Conservation (phyloP, 1,139 yeast species). For the Ogataea hybrid region DNA sequence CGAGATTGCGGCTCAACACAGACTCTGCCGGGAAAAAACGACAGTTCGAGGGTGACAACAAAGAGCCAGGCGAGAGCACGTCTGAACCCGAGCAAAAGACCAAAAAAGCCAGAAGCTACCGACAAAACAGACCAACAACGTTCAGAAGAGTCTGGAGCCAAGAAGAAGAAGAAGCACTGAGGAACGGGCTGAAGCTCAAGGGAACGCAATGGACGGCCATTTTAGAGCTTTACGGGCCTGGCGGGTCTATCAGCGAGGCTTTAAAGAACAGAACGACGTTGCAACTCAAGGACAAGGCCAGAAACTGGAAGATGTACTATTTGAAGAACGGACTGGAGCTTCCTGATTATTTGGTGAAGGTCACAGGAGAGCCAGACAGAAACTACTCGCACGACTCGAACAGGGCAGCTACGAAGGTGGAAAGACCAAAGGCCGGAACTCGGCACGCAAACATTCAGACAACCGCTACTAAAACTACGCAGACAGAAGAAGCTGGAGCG, state of each 20-base stretch:
- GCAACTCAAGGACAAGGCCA: constrained; percentile 91
- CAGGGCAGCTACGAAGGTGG: constrained; percentile 13
- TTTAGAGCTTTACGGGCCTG: constrained; percentile 84
- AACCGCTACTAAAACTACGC: constrained; percentile 10
- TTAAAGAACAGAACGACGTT: constrained; percentile 86
- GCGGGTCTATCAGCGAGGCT: constrained; percentile 81
- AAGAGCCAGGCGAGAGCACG: constrained; percentile 16
- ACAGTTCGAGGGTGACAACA: constrained; percentile 24
- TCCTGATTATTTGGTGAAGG: constrained; percentile 75
- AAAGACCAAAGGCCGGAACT: constrained; percentile 22
- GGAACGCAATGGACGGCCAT: constrained; percentile 96
- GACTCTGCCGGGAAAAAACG: constrained; percentile 10
- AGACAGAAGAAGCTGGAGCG: constrained; percentile 4
- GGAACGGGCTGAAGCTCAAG: constrained; percentile 74
- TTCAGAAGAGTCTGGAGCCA: constrained; percentile 78
- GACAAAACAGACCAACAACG: constrained; percentile 29
- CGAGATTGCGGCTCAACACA: constrained; percentile 15
- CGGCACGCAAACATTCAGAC: constrained; percentile 17
- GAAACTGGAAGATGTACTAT: constrained; percentile 89
- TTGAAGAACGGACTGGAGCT: constrained; percentile 68
- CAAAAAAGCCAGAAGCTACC: constrained; percentile 19
- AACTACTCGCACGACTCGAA: constrained; percentile 12
- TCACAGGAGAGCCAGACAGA: constrained; percentile 77
- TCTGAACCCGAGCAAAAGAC: constrained; percentile 9
- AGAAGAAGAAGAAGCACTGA: constrained; percentile 83